phyloP scores from a whole-genome alignment of 2,329 filamentous ascomycete species.

The Cladosporium sp. region DNA sequence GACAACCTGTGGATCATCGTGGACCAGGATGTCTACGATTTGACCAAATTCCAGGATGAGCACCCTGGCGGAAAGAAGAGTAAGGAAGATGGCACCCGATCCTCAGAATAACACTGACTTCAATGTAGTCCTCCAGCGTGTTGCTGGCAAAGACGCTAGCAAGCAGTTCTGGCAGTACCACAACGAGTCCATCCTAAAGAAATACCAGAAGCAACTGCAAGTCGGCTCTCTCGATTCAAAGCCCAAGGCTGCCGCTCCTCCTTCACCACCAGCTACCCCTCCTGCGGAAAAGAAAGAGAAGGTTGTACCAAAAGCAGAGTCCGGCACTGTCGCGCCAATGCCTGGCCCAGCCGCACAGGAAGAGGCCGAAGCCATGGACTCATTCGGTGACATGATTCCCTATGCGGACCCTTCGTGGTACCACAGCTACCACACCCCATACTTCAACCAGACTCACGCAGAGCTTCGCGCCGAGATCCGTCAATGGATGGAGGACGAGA shows the following conservation, averaged over 20 bases:
- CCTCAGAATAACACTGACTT: not conserved
- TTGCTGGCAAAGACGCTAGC: constrained; percentile 66
- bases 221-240: constrained; percentile 88
- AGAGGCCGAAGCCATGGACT: constrained; percentile 73
- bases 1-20: constrained; percentile 86
- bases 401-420: constrained; percentile 87
- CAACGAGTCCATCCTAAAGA: constrained; percentile 77
- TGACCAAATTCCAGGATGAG: constrained; percentile 66
- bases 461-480: constrained; percentile 88
- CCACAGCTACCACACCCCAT: constrained; percentile 77
- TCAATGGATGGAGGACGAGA: constrained; percentile 84
- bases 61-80: constrained; percentile 64
- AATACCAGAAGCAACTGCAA: constrained; percentile 76
- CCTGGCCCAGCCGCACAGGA: constrained; percentile 44
- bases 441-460: constrained; percentile 92
- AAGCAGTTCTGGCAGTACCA: constrained; percentile 74
- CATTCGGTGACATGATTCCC: constrained; percentile 82
- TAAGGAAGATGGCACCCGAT: constrained; percentile 33
- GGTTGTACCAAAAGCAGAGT: constrained; percentile 60
- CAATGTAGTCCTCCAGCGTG: constrained; percentile 59
- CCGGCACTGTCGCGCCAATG: constrained; percentile 50
- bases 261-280: constrained; percentile 52
- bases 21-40: constrained; percentile 92
- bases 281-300: constrained; percentile 47
- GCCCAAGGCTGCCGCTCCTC: constrained; percentile 59